A percentile compares a stretch with the other conserved stretches of the same genome.
These are phyloP conservation scores for Coemansia sp. DNA, from an alignment of 192 early-diverging fungal species.

Conservation along the genomic window DNA sequence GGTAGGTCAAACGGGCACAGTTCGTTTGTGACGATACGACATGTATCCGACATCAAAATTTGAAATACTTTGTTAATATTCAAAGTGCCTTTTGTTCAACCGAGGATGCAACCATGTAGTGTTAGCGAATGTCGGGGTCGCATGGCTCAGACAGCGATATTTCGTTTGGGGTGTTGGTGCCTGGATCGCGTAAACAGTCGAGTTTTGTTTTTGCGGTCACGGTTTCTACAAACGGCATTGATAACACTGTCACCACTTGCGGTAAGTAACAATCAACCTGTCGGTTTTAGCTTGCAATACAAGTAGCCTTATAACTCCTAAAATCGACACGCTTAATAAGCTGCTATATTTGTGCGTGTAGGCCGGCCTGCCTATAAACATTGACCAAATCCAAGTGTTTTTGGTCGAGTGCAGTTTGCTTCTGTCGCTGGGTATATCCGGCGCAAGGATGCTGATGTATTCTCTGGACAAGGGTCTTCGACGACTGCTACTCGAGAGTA, in stretches of 20 bases:
- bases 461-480: constrained; percentile 26
- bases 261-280: constrained; percentile 15
- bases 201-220: constrained; percentile 40
- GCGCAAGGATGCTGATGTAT: constrained; percentile 34
- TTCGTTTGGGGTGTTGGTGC: constrained; percentile 46
- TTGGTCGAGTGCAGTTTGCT: constrained; percentile 39
- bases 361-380: constrained; percentile 27
- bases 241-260: constrained; percentile 39
- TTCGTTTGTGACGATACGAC: background rate
- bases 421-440: constrained; percentile 43
- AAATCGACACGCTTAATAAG: background rate
- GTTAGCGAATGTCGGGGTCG: constrained; percentile 34
- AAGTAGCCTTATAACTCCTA: background rate
- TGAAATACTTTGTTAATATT: background rate
- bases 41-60: background rate
- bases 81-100: background rate
- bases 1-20: background rate
- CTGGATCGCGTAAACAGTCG: constrained; percentile 37
- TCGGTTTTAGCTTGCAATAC: background rate
- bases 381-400: constrained; percentile 40
- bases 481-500: constrained; percentile 28
- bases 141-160: constrained; percentile 38
- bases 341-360: constrained; percentile 1
- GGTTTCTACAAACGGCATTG: constrained; percentile 44
- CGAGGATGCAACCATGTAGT: background rate